These are phyloP conservation scores for Nannizziopsis barbatae DNA, from an alignment of 2,329 filamentous ascomycete genomes.

Conservation along the genomic window DNA sequence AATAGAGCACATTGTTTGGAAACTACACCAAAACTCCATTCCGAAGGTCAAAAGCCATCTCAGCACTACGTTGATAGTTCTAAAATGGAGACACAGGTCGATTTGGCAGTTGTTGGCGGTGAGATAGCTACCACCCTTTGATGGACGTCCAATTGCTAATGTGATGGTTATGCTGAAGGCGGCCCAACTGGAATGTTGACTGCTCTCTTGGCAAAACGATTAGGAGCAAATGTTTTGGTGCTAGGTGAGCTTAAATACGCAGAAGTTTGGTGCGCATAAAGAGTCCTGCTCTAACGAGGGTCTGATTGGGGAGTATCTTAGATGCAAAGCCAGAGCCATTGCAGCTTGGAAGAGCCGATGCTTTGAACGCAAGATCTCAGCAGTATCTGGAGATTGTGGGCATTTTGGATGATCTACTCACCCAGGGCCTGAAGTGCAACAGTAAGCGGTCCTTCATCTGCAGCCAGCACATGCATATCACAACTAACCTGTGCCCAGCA, in stretches of 20 bases:
- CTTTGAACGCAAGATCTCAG: conserved; percentile 3
- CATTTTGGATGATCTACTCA: conserved; percentile 2
- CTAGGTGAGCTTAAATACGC: background rate
- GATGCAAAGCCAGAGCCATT: conserved; percentile 1
- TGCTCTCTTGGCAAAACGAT: conserved; percentile 1
- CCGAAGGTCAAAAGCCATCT: background rate
- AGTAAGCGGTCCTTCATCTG: background rate
- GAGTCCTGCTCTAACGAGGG: background rate
- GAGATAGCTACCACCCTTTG: background rate
- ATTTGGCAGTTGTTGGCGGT: conserved; percentile 3
- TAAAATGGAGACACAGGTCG: background rate
- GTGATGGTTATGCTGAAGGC: background rate
- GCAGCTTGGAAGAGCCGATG: conserved; percentile 6
- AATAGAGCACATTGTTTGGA: background rate
- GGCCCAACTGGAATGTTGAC: conserved; percentile 4
- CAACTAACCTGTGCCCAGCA: background rate
- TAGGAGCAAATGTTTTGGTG: background rate
- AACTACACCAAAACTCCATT: background rate
- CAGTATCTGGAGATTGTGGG: conserved; percentile 3
- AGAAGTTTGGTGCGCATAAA: background rate
- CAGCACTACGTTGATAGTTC: too few relatives aligned
- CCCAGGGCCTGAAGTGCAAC: conserved; percentile 3
- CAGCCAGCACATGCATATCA: background rate
- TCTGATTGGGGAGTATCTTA: background rate
- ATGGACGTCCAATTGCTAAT: background rate